A percentile compares a stretch with the other conserved stretches of the same genome.
Conservation (phyloP, 2,329 filamentous ascomycete species). For the Pseudocercospora macadamiae region DNA sequence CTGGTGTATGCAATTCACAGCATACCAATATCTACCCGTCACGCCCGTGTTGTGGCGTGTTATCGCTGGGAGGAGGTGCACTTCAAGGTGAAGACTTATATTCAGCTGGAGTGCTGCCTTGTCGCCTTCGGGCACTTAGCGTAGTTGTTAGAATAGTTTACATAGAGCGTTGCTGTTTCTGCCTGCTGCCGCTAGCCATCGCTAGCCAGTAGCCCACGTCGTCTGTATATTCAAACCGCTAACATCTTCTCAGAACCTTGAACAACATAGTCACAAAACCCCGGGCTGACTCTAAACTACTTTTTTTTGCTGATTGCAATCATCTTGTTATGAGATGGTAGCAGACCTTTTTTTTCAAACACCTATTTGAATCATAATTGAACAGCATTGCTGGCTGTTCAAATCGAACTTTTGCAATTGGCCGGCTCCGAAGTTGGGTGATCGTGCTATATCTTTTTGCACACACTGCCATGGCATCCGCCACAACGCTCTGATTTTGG, state of each 20-base stretch:
- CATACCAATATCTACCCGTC: slow-evolving; percentile 8
- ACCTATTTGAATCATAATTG: no score
- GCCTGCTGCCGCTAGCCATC: not conserved
- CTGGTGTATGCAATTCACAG: slow-evolving; percentile 3
- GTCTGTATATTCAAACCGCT: not conserved
- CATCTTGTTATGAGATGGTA: no score
- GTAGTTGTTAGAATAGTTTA: slow-evolving; percentile 2
- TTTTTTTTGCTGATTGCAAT: no score
- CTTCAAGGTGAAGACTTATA: not conserved
- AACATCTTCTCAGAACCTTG: not conserved
- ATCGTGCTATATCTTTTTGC: slow-evolving; percentile 10
- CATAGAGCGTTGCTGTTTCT: not conserved
- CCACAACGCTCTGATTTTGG: not conserved
- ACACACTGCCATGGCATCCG: not conserved
- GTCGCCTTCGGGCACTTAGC: slow-evolving; percentile 1
- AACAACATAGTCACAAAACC: no score
- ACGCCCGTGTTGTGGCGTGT: slow-evolving; percentile 12
- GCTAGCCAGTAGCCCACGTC: not conserved
- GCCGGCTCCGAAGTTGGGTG: no score
- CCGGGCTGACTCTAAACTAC: no score
- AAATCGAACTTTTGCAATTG: no score
- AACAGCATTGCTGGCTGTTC: no score
- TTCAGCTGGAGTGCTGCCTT: not conserved
- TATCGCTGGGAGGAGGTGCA: slow-evolving; percentile 11
- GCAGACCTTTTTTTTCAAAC: no score